phyloP scores from a whole-genome alignment of 768 basidiomycete species.

The Psilocybe cyanescens region DNA sequence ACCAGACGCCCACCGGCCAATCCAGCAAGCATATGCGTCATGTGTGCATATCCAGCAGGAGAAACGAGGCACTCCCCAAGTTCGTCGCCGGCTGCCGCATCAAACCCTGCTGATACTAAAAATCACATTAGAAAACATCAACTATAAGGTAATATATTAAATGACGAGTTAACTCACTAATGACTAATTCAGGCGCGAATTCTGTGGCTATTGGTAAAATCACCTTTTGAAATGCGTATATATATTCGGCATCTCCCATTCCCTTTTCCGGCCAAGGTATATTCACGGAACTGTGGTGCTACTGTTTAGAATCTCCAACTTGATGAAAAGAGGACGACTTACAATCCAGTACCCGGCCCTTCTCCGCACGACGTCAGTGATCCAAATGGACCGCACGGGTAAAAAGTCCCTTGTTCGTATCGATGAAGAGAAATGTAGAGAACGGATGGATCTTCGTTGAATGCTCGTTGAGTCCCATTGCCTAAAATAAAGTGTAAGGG shows the following conservation, averaged over 20 bases:
- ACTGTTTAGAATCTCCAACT: slow-evolving; percentile 11
- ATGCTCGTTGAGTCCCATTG: slow-evolving; percentile 96
- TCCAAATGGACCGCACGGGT: slow-evolving; percentile 92
- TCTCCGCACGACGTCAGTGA: slow-evolving; percentile 85
- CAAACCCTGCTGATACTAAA: slow-evolving; percentile 96
- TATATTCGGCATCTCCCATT: slow-evolving; percentile 95
- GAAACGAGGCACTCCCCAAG: slow-evolving; percentile 91
- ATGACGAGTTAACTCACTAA: slow-evolving; percentile 61
- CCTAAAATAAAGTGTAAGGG: slow-evolving; percentile 50
- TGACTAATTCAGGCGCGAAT: slow-evolving; percentile 94
- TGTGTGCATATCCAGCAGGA: slow-evolving; percentile 94
- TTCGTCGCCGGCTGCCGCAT: slow-evolving; percentile 92
- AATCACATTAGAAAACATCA: neutral
- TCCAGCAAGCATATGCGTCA: slow-evolving; percentile 95
- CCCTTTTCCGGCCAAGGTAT: slow-evolving; percentile 90
- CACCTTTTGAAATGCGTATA: slow-evolving; percentile 94
- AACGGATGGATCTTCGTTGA: slow-evolving; percentile 90
- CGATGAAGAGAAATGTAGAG: slow-evolving; percentile 95
- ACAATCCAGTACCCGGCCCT: slow-evolving; percentile 86
- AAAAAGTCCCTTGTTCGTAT: slow-evolving; percentile 90
- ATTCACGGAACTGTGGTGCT: slow-evolving; percentile 78
- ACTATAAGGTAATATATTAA: neutral
- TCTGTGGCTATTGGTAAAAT: slow-evolving; percentile 98
- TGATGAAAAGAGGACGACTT: slow-evolving; percentile 33
- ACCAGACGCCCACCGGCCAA: slow-evolving; percentile 89